Percentiles rank a stretch among this genome's conserved stretches.
phyloP scores from a whole-genome alignment of 164 flowering plant species.

The Macadamia tetraphylla region DNA sequence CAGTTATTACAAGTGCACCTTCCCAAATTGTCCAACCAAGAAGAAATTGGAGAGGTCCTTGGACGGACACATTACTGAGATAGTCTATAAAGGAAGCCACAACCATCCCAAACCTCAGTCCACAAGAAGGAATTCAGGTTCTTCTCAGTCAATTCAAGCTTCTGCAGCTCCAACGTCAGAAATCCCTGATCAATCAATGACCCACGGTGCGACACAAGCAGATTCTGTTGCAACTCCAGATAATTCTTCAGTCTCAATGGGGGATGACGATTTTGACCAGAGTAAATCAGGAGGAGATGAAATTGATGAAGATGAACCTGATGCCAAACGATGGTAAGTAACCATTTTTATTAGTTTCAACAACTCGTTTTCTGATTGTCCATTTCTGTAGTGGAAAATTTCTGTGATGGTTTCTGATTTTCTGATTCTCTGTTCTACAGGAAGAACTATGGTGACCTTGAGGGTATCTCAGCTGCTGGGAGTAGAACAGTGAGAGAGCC shows the following conservation, averaged over 20 bases:
- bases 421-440: slow-evolving; percentile 29
- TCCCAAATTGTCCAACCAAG: slow-evolving; percentile 68
- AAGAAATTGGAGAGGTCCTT: slow-evolving; percentile 72
- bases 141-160: slow-evolving; percentile 33
- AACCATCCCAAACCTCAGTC: slow-evolving; percentile 82
- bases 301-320: slow-evolving; percentile 44
- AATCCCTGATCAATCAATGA: slow-evolving; percentile 23
- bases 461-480: slow-evolving; percentile 45
- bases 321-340: slow-evolving; percentile 63
- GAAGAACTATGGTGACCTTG: slow-evolving; percentile 66
- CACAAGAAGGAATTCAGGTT: slow-evolving; percentile 34
- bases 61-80: slow-evolving; percentile 82
- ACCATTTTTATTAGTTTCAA: neutral
- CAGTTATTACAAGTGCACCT: slow-evolving; percentile 82
- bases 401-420: neutral
- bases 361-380: neutral
- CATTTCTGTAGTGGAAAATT: neutral
- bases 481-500: slow-evolving; percentile 82
- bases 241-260: slow-evolving; percentile 58
- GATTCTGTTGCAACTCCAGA: slow-evolving; percentile 44
- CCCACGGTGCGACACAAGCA: slow-evolving; percentile 17
- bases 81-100: slow-evolving; percentile 79
- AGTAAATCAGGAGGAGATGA: slow-evolving; percentile 44
- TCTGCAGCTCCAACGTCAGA: slow-evolving; percentile 17
- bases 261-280: slow-evolving; percentile 56